Base-by-base conservation (phyloP, 1,284 basidiomycete species). In the Moesziomyces antarcticus region DNA sequence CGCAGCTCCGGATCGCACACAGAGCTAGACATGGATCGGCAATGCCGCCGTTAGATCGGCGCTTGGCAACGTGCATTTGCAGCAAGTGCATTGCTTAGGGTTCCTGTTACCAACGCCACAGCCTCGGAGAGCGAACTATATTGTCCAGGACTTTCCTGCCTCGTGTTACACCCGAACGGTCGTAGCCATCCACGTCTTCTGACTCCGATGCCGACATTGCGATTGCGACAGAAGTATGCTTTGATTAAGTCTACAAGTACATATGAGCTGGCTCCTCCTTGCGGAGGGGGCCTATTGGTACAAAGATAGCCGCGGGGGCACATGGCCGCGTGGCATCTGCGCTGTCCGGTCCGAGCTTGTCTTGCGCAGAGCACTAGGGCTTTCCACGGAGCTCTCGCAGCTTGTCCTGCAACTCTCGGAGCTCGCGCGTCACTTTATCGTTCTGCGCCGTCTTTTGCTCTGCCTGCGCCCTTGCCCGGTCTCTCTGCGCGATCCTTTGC, bases 381-480 rank as follows among this genome's bases (percentile, higher is more conserved):
- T 67, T 59, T 8, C 41, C 54, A 8, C 66, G 61, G 5, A 73
- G 52, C 49, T 69, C 66, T 5, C 74, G 54, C 45, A 76, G 48
- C 55, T 70, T 66, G 25, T 75, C 69, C 54, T 78, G 73, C 22
- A 75, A 22, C 50, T 73, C 67, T 25, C 47, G 54, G 10, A 78
- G 48, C 63, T 78, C 73, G 18, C 53, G 55, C 20, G 64, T 55
- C 33, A 76, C 66, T 5, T 37, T 21, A 35, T 73, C 68, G 33
- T 56, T 48, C 50, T 70, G 56, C 3, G 41, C 41, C 25, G 44
- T 24, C 43, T 69, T 61, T 16, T 52, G 46, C 47, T 73, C 21
- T 30, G 53, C 56, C 24, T 63, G 41, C 18, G 52, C 50, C 22
- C 47, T 65, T 5, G 44, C 55, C 14, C 74, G 30, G 5, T 76